These are phyloP conservation scores for Agaricus blazei DNA, from an alignment of 768 basidiomycete genomes.

Conservation along the genomic window DNA sequence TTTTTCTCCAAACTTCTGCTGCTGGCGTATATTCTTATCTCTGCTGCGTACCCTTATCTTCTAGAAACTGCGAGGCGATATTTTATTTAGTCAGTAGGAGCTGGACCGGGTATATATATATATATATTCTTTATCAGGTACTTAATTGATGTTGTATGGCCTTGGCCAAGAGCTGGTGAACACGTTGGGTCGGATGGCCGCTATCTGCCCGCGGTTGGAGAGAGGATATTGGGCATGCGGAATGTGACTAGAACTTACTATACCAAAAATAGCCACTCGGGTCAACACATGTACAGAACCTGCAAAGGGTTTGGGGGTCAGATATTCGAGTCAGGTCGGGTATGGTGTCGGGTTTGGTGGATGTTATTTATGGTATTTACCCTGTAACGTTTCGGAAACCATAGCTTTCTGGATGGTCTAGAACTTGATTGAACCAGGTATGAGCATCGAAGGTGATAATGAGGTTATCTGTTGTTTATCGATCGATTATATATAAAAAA, in stretches of 20 bases:
- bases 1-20: not conserved
- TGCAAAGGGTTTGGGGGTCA: conserved; percentile 11
- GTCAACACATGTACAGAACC: conserved; percentile 46
- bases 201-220: conserved; percentile 26
- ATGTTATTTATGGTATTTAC: conserved; percentile 16
- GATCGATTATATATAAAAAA: too few species aligned
- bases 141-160: conserved; percentile 30
- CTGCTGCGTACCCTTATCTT: not conserved
- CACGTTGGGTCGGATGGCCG: conserved; percentile 46
- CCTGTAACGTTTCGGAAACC: conserved; percentile 49
- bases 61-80: too few species aligned
- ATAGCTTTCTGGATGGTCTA: conserved; percentile 33
- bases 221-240: not conserved
- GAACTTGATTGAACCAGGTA: conserved; percentile 40
- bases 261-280: conserved; percentile 46
- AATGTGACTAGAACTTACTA: conserved; percentile 29
- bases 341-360: too few species aligned
- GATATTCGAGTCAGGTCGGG: too few species aligned
- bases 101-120: too few species aligned
- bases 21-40: not conserved
- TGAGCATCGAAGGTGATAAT: conserved; percentile 48
- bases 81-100: too few species aligned
- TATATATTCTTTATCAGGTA: not conserved
- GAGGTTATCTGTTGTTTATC: conserved; percentile 21
- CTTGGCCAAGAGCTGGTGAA: conserved; percentile 39